These are phyloP conservation scores for Cyberlindnera lachancei DNA, from an alignment of 805 yeast genomes.

Conservation along the genomic window DNA sequence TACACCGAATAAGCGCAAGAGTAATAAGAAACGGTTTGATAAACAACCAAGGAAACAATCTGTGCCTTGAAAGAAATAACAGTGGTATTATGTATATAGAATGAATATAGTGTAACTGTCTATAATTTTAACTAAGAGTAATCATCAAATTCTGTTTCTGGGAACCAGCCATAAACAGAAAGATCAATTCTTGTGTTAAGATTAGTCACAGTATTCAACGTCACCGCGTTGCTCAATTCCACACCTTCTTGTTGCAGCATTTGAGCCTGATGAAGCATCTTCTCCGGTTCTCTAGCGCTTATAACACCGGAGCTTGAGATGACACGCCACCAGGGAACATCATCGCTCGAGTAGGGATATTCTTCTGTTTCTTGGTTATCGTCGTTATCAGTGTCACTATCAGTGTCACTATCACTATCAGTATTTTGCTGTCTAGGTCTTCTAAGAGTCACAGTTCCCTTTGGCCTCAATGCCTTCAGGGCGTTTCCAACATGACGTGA, in stretches of 20 bases:
- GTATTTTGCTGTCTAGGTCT: no score
- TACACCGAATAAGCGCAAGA: slow-evolving; percentile 2
- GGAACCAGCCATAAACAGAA: slow-evolving; percentile 62
- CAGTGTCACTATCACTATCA: no score
- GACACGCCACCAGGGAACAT: slow-evolving; percentile 65
- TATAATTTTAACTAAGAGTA: slow-evolving; percentile 6
- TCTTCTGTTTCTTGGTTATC: no score
- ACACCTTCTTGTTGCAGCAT: slow-evolving; percentile 42
- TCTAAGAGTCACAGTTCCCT: neutral
- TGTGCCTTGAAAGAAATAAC: no score
- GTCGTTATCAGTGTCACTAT: no score
- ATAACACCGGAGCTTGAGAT: slow-evolving; percentile 56
- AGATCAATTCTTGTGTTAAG: slow-evolving; percentile 30
- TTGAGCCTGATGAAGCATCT: slow-evolving; percentile 40
- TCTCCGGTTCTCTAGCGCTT: slow-evolving; percentile 39
- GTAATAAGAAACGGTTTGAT: slow-evolving; percentile 3
- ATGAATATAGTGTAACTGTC: neutral
- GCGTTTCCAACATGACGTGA: slow-evolving; percentile 73
- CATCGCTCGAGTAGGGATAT: slow-evolving; percentile 8
- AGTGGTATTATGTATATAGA: no score
- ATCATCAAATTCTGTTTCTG: slow-evolving; percentile 28
- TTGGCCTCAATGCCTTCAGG: slow-evolving; percentile 41
- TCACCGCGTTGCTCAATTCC: no score
- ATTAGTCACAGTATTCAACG: no score
- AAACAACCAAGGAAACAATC: slow-evolving; percentile 9